Conservation (phyloP, 192 early-diverging fungal genomes). For the Coemansia aciculifera region DNA sequence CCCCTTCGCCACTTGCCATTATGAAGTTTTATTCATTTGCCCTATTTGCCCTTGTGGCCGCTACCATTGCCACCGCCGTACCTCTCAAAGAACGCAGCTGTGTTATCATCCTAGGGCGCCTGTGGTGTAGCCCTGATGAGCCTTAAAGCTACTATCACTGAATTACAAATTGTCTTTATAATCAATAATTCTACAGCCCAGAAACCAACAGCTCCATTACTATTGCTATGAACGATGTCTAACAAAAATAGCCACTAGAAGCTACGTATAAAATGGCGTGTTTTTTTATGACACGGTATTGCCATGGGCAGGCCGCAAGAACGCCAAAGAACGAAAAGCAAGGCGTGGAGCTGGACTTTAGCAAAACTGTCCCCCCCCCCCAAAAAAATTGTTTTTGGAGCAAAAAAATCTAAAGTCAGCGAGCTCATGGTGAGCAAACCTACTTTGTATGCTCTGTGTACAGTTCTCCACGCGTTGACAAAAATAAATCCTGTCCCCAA, state of each 20-base stretch:
- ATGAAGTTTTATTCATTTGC: background rate
- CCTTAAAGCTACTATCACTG: background rate
- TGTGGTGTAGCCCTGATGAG: background rate
- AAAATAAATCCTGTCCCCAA: no score
- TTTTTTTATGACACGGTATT: no score
- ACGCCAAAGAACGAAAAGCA: no score
- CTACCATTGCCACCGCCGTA: background rate
- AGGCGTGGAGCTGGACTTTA: no score
- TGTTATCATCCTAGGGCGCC: background rate
- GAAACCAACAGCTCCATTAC: background rate
- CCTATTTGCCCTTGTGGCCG: background rate
- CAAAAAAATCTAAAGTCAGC: no score
- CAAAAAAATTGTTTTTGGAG: no score
- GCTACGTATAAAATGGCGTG: background rate
- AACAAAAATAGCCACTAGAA: background rate
- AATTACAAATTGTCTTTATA: background rate
- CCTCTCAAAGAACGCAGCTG: background rate
- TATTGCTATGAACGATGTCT: background rate
- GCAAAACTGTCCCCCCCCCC: no score
- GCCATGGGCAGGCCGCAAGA: no score
- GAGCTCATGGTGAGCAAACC: no score
- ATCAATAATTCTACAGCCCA: background rate
- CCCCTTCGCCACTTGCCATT: background rate
- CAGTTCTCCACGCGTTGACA: no score
- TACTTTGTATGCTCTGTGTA: no score